phyloP scores from a whole-genome alignment of 2,329 filamentous ascomycete species.

The Incumbomyces lentus region DNA sequence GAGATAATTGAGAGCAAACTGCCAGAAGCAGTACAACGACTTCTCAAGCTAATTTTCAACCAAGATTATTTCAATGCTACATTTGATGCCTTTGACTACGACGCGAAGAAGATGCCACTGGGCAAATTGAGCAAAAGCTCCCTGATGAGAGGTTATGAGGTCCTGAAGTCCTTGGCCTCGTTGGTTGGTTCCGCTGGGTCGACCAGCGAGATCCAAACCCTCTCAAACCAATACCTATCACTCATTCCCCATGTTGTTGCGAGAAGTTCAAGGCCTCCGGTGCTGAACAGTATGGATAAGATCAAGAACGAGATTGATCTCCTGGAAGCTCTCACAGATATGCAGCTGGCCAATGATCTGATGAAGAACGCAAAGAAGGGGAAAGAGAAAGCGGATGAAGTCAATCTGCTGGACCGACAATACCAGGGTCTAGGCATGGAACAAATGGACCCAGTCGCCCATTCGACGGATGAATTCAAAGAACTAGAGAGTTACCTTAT shows the following conservation, averaged over 20 bases:
- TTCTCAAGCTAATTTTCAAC: slow-evolving; percentile 80
- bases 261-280: slow-evolving; percentile 37
- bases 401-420: slow-evolving; percentile 61
- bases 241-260: slow-evolving; percentile 75
- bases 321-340: slow-evolving; percentile 63
- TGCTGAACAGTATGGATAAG: slow-evolving; percentile 12
- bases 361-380: slow-evolving; percentile 55
- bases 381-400: slow-evolving; percentile 35
- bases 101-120: slow-evolving; percentile 38
- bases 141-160: slow-evolving; percentile 55
- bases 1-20: slow-evolving; percentile 47
- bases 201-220: slow-evolving; percentile 45
- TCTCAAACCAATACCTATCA: slow-evolving; percentile 72
- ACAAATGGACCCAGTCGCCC: slow-evolving; percentile 63
- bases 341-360: slow-evolving; percentile 71
- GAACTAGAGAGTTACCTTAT: slow-evolving; percentile 58
- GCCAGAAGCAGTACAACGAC: slow-evolving; percentile 48
- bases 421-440: slow-evolving; percentile 61
- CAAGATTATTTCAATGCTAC: slow-evolving; percentile 55
- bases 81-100: slow-evolving; percentile 34
- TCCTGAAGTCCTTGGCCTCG: slow-evolving; percentile 63
- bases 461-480: slow-evolving; percentile 50
- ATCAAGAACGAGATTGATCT: slow-evolving; percentile 19
- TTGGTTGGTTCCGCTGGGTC: slow-evolving; percentile 48
- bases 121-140: slow-evolving; percentile 40